Evolutionary conservation across 371 early-diverging fungal genomes (phyloP), one percentile per base, ranked within the genome.

Genomic region (Actinomucor elegans): DNA sequence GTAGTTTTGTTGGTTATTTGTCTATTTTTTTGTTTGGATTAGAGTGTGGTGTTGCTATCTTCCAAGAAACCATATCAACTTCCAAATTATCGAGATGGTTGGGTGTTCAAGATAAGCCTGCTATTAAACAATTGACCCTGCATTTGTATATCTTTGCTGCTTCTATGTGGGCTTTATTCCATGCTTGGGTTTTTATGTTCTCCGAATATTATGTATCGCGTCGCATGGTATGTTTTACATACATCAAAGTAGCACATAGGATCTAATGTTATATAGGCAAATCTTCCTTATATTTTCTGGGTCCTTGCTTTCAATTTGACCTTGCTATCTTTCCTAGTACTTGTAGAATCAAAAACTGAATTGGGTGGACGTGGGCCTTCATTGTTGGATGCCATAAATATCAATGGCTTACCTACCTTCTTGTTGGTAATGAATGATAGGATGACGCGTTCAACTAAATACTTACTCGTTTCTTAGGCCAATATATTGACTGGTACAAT

Each of bases 401-500:
- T 64, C 34, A 91, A 94, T 74, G 89, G 93, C 23, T 63, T 97
- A 47, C 80, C 79, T 4, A 80, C 88, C 10, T 97, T 97, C 68
- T 60, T 97, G 45, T 61, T 95, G 50, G 91, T 87, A 76, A 59
- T 59, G 47, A 43, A 15, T 14, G 11, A 11, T 40, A 46, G 4
- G 27, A 15, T 12, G 34, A 18, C 11, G 12, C 9, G 11, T 38
- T 26, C 14, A 6, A 3, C 15, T 38, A 8, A 7, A 17, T 15
- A 38, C 11, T 9, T 32, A 40, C 43, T 31, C 14, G 35, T 31
- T 35, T n/a, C 6, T 28, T 50, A 42, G 83, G 94, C 91, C 29
- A 96, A 96, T 62, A 34, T 95, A 5, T 57, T 90, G 38, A 96
- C 95, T 8, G 96, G 96, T 2, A 43, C 83, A 0, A 74, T 92